Percentiles rank a stretch among this genome's conserved stretches.
These are phyloP conservation scores for Huntiella abstrusa DNA, from an alignment of 2,329 filamentous ascomycete genomes.

Conservation along the genomic window DNA sequence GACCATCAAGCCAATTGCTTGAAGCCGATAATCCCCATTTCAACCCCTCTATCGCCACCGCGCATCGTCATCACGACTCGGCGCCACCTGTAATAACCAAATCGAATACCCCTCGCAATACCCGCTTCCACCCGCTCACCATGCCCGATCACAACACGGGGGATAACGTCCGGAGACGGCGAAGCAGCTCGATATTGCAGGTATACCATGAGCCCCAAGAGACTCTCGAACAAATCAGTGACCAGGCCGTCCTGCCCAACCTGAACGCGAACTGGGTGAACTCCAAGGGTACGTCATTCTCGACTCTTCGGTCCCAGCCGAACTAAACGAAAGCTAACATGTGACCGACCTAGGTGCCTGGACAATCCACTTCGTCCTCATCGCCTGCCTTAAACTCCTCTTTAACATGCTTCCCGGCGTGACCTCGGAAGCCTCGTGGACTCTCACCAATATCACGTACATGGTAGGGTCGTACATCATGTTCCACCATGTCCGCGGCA, in stretches of 20 bases:
- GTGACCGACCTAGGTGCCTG: slow-evolving; percentile 53
- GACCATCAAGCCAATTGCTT: too few relatives aligned
- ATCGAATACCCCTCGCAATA: slow-evolving; percentile 21
- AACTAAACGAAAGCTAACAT: slow-evolving; percentile 1
- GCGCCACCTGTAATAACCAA: slow-evolving; percentile 13
- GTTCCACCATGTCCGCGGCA: slow-evolving; percentile 97
- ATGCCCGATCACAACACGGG: slow-evolving; percentile 34
- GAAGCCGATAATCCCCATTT: slow-evolving; percentile 62
- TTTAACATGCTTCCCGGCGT: slow-evolving; percentile 94
- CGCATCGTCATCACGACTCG: slow-evolving; percentile 55
- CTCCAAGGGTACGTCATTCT: slow-evolving; percentile 55
- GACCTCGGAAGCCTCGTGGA: slow-evolving; percentile 97
- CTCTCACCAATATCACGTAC: slow-evolving; percentile 94
- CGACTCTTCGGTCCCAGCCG: not conserved
- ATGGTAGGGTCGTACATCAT: slow-evolving; percentile 98
- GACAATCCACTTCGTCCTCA: slow-evolving; percentile 92
- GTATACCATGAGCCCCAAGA: slow-evolving; percentile 95
- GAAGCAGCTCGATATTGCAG: slow-evolving; percentile 80
- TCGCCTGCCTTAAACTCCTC: slow-evolving; percentile 79
- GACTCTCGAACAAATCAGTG: slow-evolving; percentile 92
- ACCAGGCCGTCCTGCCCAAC: slow-evolving; percentile 87
- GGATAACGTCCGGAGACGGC: slow-evolving; percentile 60
- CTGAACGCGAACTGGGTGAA: slow-evolving; percentile 98
- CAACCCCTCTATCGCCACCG: slow-evolving; percentile 82
- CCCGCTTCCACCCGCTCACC: slow-evolving; percentile 18